Evolutionary conservation across 768 basidiomycete genomes (phyloP), one percentile per base, ranked within the genome.

Genomic region (Floccularia luteovirens): DNA sequence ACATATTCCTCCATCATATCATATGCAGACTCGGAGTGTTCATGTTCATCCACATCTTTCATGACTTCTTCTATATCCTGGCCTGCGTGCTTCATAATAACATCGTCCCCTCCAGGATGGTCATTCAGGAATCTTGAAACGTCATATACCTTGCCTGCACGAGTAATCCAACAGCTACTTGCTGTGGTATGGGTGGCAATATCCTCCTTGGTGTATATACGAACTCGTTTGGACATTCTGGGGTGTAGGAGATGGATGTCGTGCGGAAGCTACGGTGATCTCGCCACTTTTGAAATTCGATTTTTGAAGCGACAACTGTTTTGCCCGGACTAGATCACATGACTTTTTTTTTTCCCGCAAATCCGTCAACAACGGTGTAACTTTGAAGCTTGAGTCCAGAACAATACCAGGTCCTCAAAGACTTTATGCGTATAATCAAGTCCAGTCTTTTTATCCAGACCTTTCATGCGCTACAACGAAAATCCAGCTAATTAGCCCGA

Each of bases 81-180:
- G 28, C 92, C 93, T 3, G 87, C 94, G 60, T 83, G 73, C 31
- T 78, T 65, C 27, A 92, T 62, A 49, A 99, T 77, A 46, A 91
- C 62, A 56, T 97, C 93, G 59, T 98, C 94, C 2, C 93, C 92
- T 47, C 94, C 94, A 8, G 93, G 91, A 57, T 96, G 92, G 66
- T 94, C 92, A 38, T 72, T 53, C 2, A 93, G 62, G 62, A 98
- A 97, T 3, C 52, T 48, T 2, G 93, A 82, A 38, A 98, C 79
- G 55, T 99, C 82, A 69, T 93, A 98, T 17, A 99, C 89, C 54
- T 81, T 86, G 53, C 82, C 83, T 43, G 68, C 68, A 57, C 78
- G 79, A 2, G 84, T 71, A 36, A 98, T 67, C 89, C 90, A 97
- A 58, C 89, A 91, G 48, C 78, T 87, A 1, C 61, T 48, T 1